Conservation (phyloP, 345 rosid species). For the Citrus glauca region DNA sequence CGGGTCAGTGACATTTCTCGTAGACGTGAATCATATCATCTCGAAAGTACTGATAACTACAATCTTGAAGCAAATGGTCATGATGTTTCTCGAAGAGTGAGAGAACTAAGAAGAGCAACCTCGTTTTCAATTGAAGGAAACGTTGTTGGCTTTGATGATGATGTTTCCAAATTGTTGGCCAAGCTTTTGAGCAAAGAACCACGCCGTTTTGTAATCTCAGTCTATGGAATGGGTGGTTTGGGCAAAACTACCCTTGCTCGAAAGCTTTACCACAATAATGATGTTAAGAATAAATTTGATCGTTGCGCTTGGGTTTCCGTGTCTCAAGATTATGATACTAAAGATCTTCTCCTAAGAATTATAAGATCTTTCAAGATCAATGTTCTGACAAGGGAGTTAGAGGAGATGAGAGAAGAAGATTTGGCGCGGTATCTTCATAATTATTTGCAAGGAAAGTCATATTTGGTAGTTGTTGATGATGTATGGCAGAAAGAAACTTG, state of each 20-base stretch:
- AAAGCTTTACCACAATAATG: conserved; percentile 15
- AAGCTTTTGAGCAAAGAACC: conserved; percentile 4
- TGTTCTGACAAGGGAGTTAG: background rate
- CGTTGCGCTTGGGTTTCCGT: conserved; percentile 19
- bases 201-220: background rate
- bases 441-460: background rate
- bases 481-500: background rate
- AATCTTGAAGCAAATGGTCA: background rate
- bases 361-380: background rate
- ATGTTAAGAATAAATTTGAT: background rate
- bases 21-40: background rate
- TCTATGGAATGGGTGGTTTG: conserved; percentile 28
- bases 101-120: background rate
- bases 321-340: conserved; percentile 17
- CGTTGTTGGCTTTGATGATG: conserved; percentile 16
- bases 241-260: conserved; percentile 25
- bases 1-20: background rate
- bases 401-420: background rate
- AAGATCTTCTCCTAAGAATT: conserved; percentile 12
- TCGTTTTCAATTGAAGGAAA: conserved; percentile 7
- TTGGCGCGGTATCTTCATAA: background rate
- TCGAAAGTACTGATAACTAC: background rate
- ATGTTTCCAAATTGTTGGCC: background rate
- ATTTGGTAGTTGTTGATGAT: background rate
- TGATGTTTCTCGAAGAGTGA: background rate